phyloP scores from a whole-genome alignment of 306 rosid species.

The Sicyos edulis region DNA sequence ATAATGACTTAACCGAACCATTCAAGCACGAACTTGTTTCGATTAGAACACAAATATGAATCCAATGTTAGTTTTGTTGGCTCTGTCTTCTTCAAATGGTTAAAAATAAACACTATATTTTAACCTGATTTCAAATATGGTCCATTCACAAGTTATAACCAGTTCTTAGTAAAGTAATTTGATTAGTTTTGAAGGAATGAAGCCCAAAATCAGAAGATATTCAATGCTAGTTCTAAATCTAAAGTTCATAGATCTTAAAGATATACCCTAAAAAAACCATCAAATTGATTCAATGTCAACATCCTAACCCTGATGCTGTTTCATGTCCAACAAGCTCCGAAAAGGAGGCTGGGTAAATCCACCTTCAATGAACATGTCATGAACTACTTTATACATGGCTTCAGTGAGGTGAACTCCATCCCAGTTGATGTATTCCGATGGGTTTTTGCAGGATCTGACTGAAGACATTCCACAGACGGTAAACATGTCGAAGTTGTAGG shows the following conservation, averaged over 20 bases:
- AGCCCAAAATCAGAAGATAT: neutral
- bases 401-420: conserved; percentile 96
- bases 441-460: conserved; percentile 41
- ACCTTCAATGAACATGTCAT: conserved; percentile 66
- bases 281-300: neutral
- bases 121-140: conserved; percentile 2
- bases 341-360: conserved; percentile 59
- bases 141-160: neutral
- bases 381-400: conserved; percentile 75
- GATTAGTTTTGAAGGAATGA: neutral
- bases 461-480: conserved; percentile 56
- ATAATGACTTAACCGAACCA: neutral
- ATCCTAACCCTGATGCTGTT: conserved; percentile 37
- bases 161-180: neutral
- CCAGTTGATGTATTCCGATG: conserved; percentile 76
- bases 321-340: conserved; percentile 46
- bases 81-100: too few species aligned
- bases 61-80: too few species aligned
- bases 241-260: neutral
- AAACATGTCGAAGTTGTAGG: conserved; percentile 47
- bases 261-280: neutral
- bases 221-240: neutral
- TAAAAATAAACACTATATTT: neutral
- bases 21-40: neutral
- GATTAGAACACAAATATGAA: neutral